Percentiles rank a stretch among this genome's conserved stretches.
These are phyloP conservation scores for Deakozyma indianensis DNA, from an alignment of 805 yeast genomes.

Conservation along the genomic window DNA sequence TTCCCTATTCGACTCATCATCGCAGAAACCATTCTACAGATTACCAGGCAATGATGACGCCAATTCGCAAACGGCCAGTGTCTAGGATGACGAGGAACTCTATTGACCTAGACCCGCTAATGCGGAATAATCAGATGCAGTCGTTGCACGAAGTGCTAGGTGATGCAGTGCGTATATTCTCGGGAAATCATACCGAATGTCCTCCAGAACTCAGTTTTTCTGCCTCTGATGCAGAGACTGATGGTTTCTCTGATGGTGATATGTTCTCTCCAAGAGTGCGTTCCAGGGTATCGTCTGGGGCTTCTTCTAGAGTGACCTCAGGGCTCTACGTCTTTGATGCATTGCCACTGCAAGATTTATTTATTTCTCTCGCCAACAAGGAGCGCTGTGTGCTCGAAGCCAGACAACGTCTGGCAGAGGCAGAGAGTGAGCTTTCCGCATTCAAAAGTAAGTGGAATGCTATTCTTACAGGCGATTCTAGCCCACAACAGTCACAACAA, in stretches of 20 bases:
- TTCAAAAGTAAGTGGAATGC: slow-evolving; percentile 12
- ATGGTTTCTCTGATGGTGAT: background rate
- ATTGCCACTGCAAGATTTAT: slow-evolving; percentile 16
- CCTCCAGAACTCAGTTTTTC: background rate
- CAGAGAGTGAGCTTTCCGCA: slow-evolving; percentile 14
- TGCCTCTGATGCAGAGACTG: background rate
- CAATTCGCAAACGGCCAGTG: background rate
- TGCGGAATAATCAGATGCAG: background rate
- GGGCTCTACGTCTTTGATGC: background rate
- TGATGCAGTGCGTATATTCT: background rate
- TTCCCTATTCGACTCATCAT: background rate
- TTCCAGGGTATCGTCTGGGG: background rate
- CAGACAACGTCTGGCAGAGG: slow-evolving; percentile 14
- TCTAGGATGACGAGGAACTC: background rate
- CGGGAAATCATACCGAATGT: background rate
- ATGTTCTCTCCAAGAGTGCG: background rate
- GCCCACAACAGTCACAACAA: background rate
- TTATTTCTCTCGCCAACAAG: slow-evolving; percentile 19
- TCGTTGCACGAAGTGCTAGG: background rate
- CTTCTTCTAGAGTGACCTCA: background rate
- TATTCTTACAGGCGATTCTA: slow-evolving; percentile 3
- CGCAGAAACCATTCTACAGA: background rate
- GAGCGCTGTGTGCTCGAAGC: slow-evolving; percentile 23
- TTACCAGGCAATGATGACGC: background rate
- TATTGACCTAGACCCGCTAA: background rate